Base-by-base conservation (phyloP, 768 basidiomycete species). In the Austroboletus eburneus region DNA sequence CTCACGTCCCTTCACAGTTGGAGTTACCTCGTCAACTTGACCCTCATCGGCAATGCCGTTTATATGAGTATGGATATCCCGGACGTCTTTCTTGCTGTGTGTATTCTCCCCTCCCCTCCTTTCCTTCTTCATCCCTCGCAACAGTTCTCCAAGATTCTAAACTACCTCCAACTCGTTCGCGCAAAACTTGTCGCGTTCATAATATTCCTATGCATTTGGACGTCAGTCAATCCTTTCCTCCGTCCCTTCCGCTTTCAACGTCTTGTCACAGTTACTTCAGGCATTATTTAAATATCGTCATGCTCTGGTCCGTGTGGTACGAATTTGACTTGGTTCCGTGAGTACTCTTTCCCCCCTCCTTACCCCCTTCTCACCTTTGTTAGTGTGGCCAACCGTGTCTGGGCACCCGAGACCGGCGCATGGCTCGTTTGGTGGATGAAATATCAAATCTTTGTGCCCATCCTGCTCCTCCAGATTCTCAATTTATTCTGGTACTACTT, bases 61-160 rank as follows among this genome's bases (percentile, higher is more conserved):
- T 98, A 85, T 58, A 76, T 94, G 69, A 96, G 92, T 63, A 98
- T 98, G 96, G 96, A 99, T 70, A 75, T 94, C 17, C 91, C 94
- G 0, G 96, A 99, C 62, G 69, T 81, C 27, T 89, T 87, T 66
- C 74, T 99, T 12, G 92, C 90, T 12, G 86, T 91, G 52, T 54
- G 86, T 70, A 16, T 27, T 43, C 35, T 20, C 12, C 16, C 6
- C 27, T 13, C 16, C 6, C 27, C 27, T 29, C n/a, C 24, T 37
- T 34, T 0, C 27, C 14, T 13, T 4, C 30, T 32, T 32, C 21
- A 1, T 43, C 42, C 39, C 42, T 46, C 10, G 27, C 34, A 12
- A 43, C 49, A 93, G 91, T 67, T 87, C 43, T 83, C 88, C 16
- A 98, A 98, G 69, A 63, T 92, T 12, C 60, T 93, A 36, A 94